Conservation (phyloP, 108 stramenopile genomes). For the Nitzschia palea region DNA sequence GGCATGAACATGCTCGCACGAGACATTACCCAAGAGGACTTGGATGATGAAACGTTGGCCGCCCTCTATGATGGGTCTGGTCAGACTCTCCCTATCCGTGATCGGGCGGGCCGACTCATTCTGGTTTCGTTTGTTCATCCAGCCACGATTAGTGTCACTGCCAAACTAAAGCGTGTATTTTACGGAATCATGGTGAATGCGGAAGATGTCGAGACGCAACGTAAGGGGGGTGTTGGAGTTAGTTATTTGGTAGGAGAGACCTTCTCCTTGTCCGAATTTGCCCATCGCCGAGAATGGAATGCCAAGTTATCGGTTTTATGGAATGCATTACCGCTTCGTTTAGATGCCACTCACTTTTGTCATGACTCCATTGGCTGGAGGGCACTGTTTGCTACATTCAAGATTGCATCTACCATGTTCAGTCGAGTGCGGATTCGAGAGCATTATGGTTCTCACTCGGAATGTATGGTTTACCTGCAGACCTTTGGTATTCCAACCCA, state of each 20-base stretch:
- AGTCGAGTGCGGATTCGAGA: constrained; percentile 3
- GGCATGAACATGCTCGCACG: constrained; percentile 18
- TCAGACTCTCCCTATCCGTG: constrained; percentile 8
- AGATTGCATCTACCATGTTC: constrained; percentile 1
- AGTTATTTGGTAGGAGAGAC: constrained; percentile 4
- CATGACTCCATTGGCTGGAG: constrained; percentile 6
- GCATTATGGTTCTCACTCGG: constrained; percentile 15
- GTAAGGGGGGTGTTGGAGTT: constrained; percentile 4
- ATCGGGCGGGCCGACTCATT: constrained; percentile 17
- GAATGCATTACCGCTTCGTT: constrained; percentile 3
- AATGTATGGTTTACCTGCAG: neutral
- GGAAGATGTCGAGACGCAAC: constrained; percentile 4
- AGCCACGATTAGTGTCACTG: neutral
- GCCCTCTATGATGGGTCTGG: neutral
- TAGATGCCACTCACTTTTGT: constrained; percentile 7
- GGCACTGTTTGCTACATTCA: neutral
- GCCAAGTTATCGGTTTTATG: neutral
- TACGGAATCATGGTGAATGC: neutral
- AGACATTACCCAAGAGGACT: constrained; percentile 30
- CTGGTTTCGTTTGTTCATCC: constrained; percentile 1
- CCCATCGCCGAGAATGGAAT: constrained; percentile 12
- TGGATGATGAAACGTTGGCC: constrained; percentile 21
- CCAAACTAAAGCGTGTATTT: neutral
- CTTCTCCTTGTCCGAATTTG: neutral
- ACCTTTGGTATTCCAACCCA: constrained; percentile 7